Evolutionary conservation across 2,329 filamentous ascomycete genomes (phyloP), one percentile per base, ranked within the genome.

Genomic region (Aspergillus phoenicis): DNA sequence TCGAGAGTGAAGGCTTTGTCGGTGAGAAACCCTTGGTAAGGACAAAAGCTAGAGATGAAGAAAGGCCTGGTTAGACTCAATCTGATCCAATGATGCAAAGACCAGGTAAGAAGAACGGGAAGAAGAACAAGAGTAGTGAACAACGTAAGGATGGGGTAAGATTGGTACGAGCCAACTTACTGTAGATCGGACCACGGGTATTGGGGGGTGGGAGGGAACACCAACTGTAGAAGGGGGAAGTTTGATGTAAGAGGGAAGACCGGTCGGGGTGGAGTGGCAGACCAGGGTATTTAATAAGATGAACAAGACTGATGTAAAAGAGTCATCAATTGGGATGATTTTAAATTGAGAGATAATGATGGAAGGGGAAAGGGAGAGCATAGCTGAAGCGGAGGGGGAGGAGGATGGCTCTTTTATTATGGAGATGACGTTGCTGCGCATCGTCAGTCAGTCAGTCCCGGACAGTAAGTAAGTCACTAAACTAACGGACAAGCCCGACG

Each of bases 31-130:
- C 59, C 48, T 48, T 58, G 61, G 61, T 52, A 57, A 45, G 33
- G 38, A 45, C 8, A 15, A 28, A 15, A 15, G 17, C 52, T 51
- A 60, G 53, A 56, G 43, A 39, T 62, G 52, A 59, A 28, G 36
- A 47, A 45, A 56, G 33, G 47, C 11, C 36, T 38, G 52, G 43
- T 62, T 62, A 62, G 57, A 45, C 33, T 52, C 26, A n/a, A 62
- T 59, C 43, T 51, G n/a, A 56, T 43, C 52, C 57, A 59, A 59
- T 59, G 28, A 55, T 59, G 47, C 24, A 33, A 52, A 33, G 38
- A 43, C 20, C 38, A 39, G 28, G 38, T 24, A 24, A 52, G 47
- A 54, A n/a, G 28, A 28, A 33, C 30, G 33, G 4, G 20, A 33
- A 49, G 41, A 17, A 36, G 26, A 47, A 36, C 33, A n/a, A 17